These are phyloP conservation scores for Ophiostoma ips DNA, from an alignment of 2,329 filamentous ascomycete species.

Conservation along the genomic window DNA sequence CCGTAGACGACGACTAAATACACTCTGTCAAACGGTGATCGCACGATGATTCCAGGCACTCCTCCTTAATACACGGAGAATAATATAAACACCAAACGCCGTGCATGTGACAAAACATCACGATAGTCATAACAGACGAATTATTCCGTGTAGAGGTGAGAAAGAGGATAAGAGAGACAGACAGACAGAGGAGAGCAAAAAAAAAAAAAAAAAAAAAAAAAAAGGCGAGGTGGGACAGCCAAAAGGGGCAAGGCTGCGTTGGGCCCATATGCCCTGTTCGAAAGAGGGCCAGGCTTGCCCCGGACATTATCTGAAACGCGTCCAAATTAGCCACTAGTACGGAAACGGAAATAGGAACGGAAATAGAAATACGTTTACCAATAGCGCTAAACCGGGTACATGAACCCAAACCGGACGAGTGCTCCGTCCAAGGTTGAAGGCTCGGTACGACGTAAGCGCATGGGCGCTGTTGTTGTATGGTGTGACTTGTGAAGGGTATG, in stretches of 20 bases:
- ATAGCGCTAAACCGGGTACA: no score
- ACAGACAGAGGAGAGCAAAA: not conserved
- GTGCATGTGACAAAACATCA: no score
- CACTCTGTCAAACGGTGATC: no score
- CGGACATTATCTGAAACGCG: slow-evolving; percentile 9
- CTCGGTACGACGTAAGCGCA: no score
- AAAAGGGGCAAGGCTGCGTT: slow-evolving; percentile 1
- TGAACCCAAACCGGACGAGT: not conserved
- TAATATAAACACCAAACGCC: no score
- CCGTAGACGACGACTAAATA: no score
- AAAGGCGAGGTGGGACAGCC: not conserved
- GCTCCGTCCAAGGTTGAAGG: not conserved
- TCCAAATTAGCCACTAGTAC: slow-evolving; percentile 8
- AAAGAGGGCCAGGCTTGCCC: slow-evolving; percentile 3
- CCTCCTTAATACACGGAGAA: no score
- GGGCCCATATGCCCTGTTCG: not conserved
- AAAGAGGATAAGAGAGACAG: not conserved
- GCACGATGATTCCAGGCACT: no score
- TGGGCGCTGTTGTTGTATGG: no score
- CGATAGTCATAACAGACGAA: no score
- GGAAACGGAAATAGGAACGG: not conserved
- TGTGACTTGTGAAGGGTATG: no score
- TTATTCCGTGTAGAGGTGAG: no score
- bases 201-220: not conserved
- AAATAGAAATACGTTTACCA: not conserved